Evolutionary conservation across 176 grass and related monocot species (phyloP).

Genomic region (Thalia dealbata): DNA sequence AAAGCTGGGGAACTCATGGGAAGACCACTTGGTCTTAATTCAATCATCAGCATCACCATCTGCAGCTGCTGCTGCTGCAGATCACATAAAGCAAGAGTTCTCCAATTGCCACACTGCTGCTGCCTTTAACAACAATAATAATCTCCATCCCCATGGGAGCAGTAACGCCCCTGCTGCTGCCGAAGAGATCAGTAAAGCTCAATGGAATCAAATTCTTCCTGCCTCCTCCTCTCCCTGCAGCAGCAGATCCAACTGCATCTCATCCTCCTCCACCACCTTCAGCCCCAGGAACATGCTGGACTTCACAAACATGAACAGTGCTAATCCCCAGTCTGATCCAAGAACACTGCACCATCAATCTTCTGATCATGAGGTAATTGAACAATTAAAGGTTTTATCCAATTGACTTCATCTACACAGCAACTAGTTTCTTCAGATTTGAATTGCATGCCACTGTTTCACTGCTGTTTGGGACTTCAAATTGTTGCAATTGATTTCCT

Average conservation of each 20-base stretch:
- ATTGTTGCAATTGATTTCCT: conserved; percentile 29
- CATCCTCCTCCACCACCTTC: neutral
- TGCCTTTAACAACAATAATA: too few relatives aligned
- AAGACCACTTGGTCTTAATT: conserved; percentile 27
- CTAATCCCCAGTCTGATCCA: conserved; percentile 6
- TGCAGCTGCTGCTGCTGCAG: conserved; percentile 24
- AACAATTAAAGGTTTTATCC: neutral
- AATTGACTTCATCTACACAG: neutral
- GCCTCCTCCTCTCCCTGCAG: neutral
- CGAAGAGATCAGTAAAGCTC: conserved; percentile 50
- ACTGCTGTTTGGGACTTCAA: neutral
- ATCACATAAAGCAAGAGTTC: conserved; percentile 12
- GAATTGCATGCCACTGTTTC: neutral
- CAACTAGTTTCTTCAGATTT: neutral
- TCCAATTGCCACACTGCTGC: neutral
- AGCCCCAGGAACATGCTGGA: conserved; percentile 58
- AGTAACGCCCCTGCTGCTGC: too few relatives aligned
- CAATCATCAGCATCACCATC: conserved; percentile 4
- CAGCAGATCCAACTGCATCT: too few relatives aligned
- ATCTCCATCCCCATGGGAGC: conserved; percentile 13
- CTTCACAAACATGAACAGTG: conserved; percentile 39
- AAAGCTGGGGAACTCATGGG: conserved; percentile 27
- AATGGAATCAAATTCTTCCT: conserved; percentile 55
- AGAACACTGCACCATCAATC: conserved; percentile 30
- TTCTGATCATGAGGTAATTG: conserved; percentile 12